Evolutionary conservation across 371 early-diverging fungal species (phyloP), one percentile per base, ranked within the genome.

Genomic region (Apophysomyces elegans): DNA sequence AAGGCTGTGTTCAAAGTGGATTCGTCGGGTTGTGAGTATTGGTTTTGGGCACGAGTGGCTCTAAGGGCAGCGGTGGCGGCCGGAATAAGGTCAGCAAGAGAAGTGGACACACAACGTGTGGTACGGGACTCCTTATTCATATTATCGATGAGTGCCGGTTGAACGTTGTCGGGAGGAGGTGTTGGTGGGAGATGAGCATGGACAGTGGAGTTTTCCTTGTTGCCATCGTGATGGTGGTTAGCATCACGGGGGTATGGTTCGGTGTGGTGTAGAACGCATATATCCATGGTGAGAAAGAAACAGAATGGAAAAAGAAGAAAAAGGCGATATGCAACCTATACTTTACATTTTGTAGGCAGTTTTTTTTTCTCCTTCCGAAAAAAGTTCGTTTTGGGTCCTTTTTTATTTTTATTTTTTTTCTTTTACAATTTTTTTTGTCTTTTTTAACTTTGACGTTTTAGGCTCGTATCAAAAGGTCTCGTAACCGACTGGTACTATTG

Each of bases 71-170:
- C 80, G 26, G 80, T 73, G 21, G 80, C 80, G 7, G 68, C 69
- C 21, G 80, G 81, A 56, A 80, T 80, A 8, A 80, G 60, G 59
- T 80, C 81, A 7, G 76, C 72, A 18, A 80, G 58, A 26, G 81
- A 73, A 4, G 63, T 70, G 16, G 65, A 63, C 2, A 60, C 56
- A 38, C 47, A 63, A 21, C 68, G 64, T 32, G 68, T 35, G 11
- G 5, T 26, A 50, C 60, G 45, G 41, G 60, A 59, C 41, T 56
- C 56, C 54, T 47, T 47, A 47, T 7, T 18, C 7, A 50, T 50
- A 50, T 50, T 50, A 21, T 50, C 21, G 16, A 50, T 50, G 9
- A 26, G 37, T 37, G 18, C 1, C 37, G 56, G 62, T 45, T 35
- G 26, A 12, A 32, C 37, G 36, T 35, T 35, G 36, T 37, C 37